Percentiles rank a stretch among this genome's conserved stretches.
Evolutionary conservation across 2,329 filamentous ascomycete genomes (phyloP).

Genomic region (Colletotrichum sublineola): DNA sequence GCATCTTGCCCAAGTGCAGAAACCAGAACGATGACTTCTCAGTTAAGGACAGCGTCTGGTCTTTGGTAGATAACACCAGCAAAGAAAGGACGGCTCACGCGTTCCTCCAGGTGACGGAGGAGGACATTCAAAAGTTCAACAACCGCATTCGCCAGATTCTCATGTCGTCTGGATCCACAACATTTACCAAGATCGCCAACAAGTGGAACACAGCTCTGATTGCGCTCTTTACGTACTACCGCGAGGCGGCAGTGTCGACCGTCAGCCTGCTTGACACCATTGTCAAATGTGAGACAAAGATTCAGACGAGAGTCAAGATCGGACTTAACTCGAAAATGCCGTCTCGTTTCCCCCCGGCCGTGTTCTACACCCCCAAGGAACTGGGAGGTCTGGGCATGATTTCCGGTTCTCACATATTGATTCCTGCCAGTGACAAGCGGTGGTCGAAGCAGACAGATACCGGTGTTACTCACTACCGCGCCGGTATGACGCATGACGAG

Average conservation of each 20-base stretch:
- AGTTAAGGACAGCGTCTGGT: conserved; percentile 98
- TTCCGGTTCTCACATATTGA: conserved; percentile 96
- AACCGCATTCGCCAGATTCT: conserved; percentile 98
- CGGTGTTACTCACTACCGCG: conserved; percentile 95
- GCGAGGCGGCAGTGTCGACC: conserved; percentile 96
- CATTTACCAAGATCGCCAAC: conserved; percentile 99
- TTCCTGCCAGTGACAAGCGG: conserved; percentile 96
- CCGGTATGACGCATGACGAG: conserved; percentile 98
- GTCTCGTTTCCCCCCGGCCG: conserved; percentile 95
- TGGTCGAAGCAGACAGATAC: conserved; percentile 99
- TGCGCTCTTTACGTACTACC: conserved; percentile 97
- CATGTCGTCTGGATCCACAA: conserved; percentile 99
- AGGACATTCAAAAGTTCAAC: conserved; percentile 99
- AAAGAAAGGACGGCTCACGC: conserved; percentile 98
- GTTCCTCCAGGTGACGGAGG: conserved; percentile 97
- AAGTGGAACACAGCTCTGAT: conserved; percentile 99
- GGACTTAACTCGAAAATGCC: conserved; percentile 99
- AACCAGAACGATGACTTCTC: conserved; percentile 98
- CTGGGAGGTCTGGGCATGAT: conserved; percentile 98
- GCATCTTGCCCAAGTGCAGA: conserved; percentile 93
- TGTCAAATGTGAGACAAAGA: conserved; percentile 99
- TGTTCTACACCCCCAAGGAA: conserved; percentile 99
- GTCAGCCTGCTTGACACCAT: conserved; percentile 96
- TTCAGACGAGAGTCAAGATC: conserved; percentile 98
- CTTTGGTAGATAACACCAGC: conserved; percentile 92